These are phyloP conservation scores for Neofusicoccum kwambonambiense DNA, from an alignment of 2,329 filamentous ascomycete species.

Conservation along the genomic window DNA sequence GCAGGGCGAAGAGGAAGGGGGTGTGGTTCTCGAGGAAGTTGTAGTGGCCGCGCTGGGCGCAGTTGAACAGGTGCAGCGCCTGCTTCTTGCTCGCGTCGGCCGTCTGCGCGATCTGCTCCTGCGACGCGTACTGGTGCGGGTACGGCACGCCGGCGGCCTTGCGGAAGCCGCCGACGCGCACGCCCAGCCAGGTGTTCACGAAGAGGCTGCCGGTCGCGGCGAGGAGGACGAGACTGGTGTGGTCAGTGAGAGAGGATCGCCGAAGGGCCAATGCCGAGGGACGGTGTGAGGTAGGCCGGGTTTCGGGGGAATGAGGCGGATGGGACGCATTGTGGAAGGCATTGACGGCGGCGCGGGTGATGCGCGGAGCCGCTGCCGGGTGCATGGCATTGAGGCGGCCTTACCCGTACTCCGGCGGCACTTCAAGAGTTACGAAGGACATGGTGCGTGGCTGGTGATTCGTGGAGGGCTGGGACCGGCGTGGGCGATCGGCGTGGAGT, in stretches of 20 bases:
- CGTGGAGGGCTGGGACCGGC: background rate
- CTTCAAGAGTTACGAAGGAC: conserved; percentile 22
- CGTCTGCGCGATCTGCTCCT: conserved; percentile 49
- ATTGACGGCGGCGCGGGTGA: background rate
- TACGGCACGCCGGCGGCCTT: conserved; percentile 55
- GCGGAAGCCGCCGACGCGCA: conserved; percentile 47
- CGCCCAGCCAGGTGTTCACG: conserved; percentile 53
- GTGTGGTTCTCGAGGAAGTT: conserved; percentile 61
- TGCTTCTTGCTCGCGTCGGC: conserved; percentile 41
- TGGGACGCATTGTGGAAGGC: background rate
- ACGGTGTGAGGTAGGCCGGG: background rate
- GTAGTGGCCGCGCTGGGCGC: conserved; percentile 46
- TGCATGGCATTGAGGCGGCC: conserved; percentile 18
- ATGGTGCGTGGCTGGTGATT: background rate
- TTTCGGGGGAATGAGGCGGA: background rate
- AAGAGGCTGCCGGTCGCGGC: conserved; percentile 56
- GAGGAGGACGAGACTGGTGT: conserved; percentile 54
- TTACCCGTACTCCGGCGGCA: conserved; percentile 34
- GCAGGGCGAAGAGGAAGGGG: conserved; percentile 50
- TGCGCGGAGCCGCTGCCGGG: background rate
- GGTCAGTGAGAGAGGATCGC: background rate
- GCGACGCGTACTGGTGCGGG: conserved; percentile 59
- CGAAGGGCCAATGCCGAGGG: background rate
- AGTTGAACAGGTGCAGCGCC: conserved; percentile 47
- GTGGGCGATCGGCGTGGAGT: background rate